These are phyloP conservation scores for Waltiozyma sp. DNA, from an alignment of 1,139 yeast genomes.

Conservation along the genomic window DNA sequence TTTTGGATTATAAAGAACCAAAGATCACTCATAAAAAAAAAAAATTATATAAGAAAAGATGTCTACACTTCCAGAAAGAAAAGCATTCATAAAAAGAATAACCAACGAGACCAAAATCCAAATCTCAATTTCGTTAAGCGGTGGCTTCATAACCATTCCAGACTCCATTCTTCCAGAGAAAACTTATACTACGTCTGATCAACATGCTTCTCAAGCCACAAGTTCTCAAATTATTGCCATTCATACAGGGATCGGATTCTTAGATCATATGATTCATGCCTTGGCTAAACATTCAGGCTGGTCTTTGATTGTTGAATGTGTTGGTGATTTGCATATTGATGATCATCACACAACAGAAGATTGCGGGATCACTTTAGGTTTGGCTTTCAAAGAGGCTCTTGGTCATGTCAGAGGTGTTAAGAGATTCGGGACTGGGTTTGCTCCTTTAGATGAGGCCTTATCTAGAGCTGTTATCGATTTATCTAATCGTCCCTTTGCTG, in stretches of 20 bases:
- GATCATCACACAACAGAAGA: conserved; percentile 97
- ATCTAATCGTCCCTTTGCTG: conserved; percentile 87
- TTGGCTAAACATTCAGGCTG: conserved; percentile 95
- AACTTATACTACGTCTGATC: conserved; percentile 24
- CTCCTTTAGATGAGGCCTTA: conserved; percentile 93
- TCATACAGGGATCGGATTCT: conserved; percentile 87
- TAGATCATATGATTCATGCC: conserved; percentile 97
- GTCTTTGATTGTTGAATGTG: conserved; percentile 81
- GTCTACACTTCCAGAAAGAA: conserved; percentile 19
- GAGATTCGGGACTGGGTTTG: conserved; percentile 89
- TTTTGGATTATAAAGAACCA: too few species aligned
- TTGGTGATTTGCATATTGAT: conserved; percentile 91
- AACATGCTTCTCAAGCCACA: conserved; percentile 38
- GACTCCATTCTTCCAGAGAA: conserved; percentile 37
- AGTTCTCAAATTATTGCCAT: conserved; percentile 63
- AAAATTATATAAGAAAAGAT: too few species aligned
- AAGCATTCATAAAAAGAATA: conserved; percentile 51
- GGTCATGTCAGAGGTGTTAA: conserved; percentile 87
- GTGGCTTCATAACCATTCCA: conserved; percentile 58
- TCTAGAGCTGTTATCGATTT: conserved; percentile 91
- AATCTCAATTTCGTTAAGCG: conserved; percentile 74
- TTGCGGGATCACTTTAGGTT: conserved; percentile 84
- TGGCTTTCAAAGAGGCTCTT: conserved; percentile 79
- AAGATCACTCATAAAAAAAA: too few species aligned
- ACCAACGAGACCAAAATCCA: conserved; percentile 94